Evolutionary conservation across 2,329 filamentous ascomycete genomes (phyloP), one percentile per base, ranked within the genome.

Genomic region (Elsinoe necatrix): DNA sequence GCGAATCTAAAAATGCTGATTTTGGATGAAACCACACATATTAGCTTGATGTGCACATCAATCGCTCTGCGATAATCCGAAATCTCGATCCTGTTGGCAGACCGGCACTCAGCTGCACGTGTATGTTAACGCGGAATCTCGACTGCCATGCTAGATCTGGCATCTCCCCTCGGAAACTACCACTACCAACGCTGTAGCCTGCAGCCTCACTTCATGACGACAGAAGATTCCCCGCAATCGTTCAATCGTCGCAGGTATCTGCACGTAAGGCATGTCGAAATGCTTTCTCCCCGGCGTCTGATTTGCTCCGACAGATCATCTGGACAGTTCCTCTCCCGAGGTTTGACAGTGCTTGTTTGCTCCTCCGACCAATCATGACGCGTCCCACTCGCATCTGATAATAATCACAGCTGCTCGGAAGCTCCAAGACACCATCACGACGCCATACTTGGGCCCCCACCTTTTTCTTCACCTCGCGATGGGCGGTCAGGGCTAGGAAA

Each of bases 151-250:
- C 25, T 14, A 34, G 45, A 50, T 50, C 45, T 50, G 23, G n/a
- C 45, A 50, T 50, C 23, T 34, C 43, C 11, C 4, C 18, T 18
- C 7, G 7, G 3, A 12, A 21, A 9, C 20, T 31, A 18, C 48
- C 34, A n/a, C 25, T 34, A n/a, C 18, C 47, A 16, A 34, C 47
- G 25, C 29, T 27, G 35, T 29, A 20, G 20, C 8, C 25, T 52
- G 48, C 48, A 39, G 48, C 48, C 31, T 52, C 31, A 52, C 25
- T 21, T 52, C 48, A 52, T 52, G 48, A 52, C 48, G 48, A 52
- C 48, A 52, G 29, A 52, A 37, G 12, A 20, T 34, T 35, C 48
- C 34, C 29, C 48, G 48, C 31, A 50, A 43, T 20, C 18, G 21
- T 43, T 11, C 41, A 43, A 23, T 8, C 8, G 39, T 6, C 18